Conservation (phyloP, 2,329 filamentous ascomycete species). For the Pseudogymnoascus pannorum region DNA sequence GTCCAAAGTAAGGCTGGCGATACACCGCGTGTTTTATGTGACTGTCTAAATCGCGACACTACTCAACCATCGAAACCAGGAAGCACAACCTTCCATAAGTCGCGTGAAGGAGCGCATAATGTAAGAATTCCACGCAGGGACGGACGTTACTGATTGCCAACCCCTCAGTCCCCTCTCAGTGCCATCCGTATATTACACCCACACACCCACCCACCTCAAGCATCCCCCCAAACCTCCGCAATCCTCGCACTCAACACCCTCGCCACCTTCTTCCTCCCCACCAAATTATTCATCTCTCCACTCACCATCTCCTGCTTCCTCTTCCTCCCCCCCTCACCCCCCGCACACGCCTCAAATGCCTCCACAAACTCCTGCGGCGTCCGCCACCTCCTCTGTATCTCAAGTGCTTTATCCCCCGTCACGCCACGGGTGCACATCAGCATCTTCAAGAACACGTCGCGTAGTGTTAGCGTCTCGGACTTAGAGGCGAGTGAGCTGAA, state of each 20-base stretch:
- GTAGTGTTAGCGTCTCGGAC: conserved; percentile 63
- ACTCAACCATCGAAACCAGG: too few species aligned
- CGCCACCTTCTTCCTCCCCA: conserved; percentile 62
- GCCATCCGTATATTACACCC: too few species aligned
- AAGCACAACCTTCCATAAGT: too few species aligned
- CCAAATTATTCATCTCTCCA: conserved; percentile 46
- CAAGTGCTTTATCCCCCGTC: conserved; percentile 69
- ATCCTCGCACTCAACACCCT: conserved; percentile 61
- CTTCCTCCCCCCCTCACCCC: conserved; percentile 37
- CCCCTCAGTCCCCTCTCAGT: too few species aligned
- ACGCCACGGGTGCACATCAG: conserved; percentile 73
- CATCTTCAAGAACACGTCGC: conserved; percentile 77
- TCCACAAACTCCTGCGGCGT: conserved; percentile 66
- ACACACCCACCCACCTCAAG: conserved; percentile 23
- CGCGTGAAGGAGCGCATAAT: too few species aligned
- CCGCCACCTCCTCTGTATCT: conserved; percentile 71
- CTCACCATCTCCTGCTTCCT: conserved; percentile 55
- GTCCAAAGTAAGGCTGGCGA: not conserved
- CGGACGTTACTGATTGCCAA: too few species aligned
- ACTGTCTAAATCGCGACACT: not conserved
- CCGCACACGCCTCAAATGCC: conserved; percentile 54
- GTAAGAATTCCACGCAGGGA: too few species aligned
- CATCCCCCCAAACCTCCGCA: conserved; percentile 63
- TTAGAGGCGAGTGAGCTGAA: conserved; percentile 70
- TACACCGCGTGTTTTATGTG: too few species aligned